Evolutionary conservation across 2,329 filamentous ascomycete species (phyloP), one percentile per base, ranked within the genome.

Genomic region (Aspergillus alliaceus): DNA sequence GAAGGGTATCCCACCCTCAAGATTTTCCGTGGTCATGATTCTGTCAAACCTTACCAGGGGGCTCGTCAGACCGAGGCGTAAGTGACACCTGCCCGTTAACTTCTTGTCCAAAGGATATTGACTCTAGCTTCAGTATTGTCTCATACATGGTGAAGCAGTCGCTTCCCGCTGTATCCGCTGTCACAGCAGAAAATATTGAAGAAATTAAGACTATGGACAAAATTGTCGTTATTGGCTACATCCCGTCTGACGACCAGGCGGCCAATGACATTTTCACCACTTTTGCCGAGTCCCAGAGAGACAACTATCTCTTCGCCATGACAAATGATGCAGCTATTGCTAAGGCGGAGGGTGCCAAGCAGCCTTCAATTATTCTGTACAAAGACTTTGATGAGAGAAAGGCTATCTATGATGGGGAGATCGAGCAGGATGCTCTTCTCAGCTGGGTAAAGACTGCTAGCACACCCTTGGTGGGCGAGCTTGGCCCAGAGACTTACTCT

Each of bases 141-240:
- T 89, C 86, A 25, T 98, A 96, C 84, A 99, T 99, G 95, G 89
- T 91, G 77, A 99, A 98, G 86, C 95, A 98, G 82, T 90, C 91
- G 25, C 86, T 99, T 59, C 95, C 95, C 53, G 90, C 95, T 64
- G 93, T 99, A 64, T 97, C 95, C 6, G 72, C 84, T 63, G 84
- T 99, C 59, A 88, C 85, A 69, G 87, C 89, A 76, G 90, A 93
- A 64, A 91, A 88, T 59, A 81, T 97, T 54, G 90, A 93, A 74
- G 93, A 96, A 69, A 96, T 99, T 88, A 98, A 98, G 88, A 93
- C 89, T 59, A 87, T 93, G 74, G 95, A 99, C 82, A 96, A 97
- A 83, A 91, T 98, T 62, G 93, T 98, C 59, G 78, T 98, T 55
- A 87, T 99, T 62, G 93, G 88, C 66, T 99, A 93, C 84, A 85